Base-by-base conservation (phyloP, 1,284 basidiomycete species). In the Ceratobasidium sp. region DNA sequence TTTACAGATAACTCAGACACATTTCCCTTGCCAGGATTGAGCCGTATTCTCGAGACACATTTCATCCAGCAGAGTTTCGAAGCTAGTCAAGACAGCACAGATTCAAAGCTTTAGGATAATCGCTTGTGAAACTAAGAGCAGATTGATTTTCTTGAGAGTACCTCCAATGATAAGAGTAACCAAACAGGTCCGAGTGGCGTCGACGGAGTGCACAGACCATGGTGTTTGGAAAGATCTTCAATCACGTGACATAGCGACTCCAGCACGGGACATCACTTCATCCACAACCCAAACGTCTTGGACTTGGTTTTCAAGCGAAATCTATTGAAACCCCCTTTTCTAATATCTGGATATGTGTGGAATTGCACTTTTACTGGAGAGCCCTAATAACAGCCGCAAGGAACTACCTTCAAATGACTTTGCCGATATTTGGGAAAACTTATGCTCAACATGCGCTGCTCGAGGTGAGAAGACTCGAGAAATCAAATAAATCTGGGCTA, bases 401-500 rank as follows among this genome's bases (percentile, higher is more conserved):
- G 26, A 47, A 11, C n/a, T 28, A 23, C 35, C n/a, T 6, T 30
- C 23, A 16, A 23, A 9, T 23, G 32, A 43, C 16, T 44, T 41
- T 50, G 26, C 14, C 13, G 7, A 41, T 28, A 3, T 57, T 18
- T 69, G 66, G 66, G 32, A 9, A 11, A 46, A 44, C 18, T 28
- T 69, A 52, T 69, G 66, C 30, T 69, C 50, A 21, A 52, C 52
- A 14, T 69, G 66, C 21, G 54, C 54, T 32, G 66, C 55, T n/a
- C 66, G 66, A 69, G 66, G 66, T 69, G 26, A 47, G 61, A 69
- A n/a, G n/a, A 38, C n/a, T 21, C 35, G 35, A 38, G 11, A 38
- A 38, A 38, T 38, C 35, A 11, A 38, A 38, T 5, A 38, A 4
- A 38, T 11, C 35, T 38, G 4, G 11, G 11, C 35, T 11, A 38